Evolutionary conservation across 306 rosid species (phyloP).

Genomic region (Lupinus albus): DNA sequence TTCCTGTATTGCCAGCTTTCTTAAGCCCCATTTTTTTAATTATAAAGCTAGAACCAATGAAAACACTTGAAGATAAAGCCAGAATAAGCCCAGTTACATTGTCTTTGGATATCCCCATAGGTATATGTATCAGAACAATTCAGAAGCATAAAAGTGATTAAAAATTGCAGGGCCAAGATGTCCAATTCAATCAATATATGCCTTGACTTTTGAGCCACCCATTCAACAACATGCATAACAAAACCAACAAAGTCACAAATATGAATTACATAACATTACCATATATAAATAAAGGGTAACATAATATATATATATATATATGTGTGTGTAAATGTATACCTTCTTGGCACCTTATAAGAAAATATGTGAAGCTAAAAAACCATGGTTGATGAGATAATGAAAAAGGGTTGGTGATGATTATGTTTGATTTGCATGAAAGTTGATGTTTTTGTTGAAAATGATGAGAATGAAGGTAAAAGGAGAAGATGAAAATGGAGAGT

Average conservation of each 20-base stretch:
- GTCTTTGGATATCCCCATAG: conserved; percentile 71
- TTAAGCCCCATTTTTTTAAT: conserved; percentile 84
- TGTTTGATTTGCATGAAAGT: background rate
- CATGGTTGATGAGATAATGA: conserved; percentile 11
- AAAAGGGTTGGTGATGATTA: background rate
- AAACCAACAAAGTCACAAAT: background rate
- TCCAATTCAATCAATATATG: conserved; percentile 21
- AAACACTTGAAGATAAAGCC: conserved; percentile 84
- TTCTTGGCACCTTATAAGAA: conserved; percentile 48
- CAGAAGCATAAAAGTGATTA: background rate
- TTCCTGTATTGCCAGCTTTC: conserved; percentile 64
- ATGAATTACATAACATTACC: background rate
- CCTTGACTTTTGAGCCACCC: conserved; percentile 27
- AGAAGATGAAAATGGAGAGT: background rate
- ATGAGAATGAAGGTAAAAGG: background rate
- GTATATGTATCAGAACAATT: conserved; percentile 43
- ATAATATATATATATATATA: too few species aligned
- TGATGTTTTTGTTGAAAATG: background rate
- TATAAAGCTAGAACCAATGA: conserved; percentile 86
- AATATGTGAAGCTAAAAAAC: conserved; percentile 27
- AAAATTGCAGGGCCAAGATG: conserved; percentile 44
- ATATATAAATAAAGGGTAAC: background rate
- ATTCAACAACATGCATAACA: background rate
- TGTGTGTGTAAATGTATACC: conserved; percentile 8
- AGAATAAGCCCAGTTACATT: conserved; percentile 71